A percentile compares a stretch with the other conserved stretches of the same genome.
Evolutionary conservation across 2,329 filamentous ascomycete species (phyloP).

Genomic region (Drechmeria coniospora): DNA sequence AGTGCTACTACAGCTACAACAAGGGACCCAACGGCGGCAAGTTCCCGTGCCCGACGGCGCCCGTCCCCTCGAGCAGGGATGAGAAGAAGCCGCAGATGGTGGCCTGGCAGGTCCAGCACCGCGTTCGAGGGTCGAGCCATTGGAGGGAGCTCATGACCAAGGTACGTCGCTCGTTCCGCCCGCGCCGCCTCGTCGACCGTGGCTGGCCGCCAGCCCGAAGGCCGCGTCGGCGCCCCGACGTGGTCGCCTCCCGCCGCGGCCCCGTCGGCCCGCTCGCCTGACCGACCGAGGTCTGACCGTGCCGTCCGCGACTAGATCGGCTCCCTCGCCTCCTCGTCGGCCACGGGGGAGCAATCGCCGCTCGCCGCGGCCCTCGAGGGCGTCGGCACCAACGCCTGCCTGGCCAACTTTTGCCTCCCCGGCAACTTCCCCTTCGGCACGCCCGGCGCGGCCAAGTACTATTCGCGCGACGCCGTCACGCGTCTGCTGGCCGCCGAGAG

Average conservation of each 20-base stretch:
- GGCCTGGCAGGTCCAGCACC: constrained; percentile 18
- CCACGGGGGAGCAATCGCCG: constrained; percentile 10
- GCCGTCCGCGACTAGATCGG: no score
- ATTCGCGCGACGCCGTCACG: constrained; percentile 14
- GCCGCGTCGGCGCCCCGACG: no score
- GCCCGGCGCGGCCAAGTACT: constrained; percentile 17
- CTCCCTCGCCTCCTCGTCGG: constrained; percentile 7
- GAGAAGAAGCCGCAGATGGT: constrained; percentile 14
- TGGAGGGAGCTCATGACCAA: constrained; percentile 21
- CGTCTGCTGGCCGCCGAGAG: constrained; percentile 14
- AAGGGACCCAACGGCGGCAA: constrained; percentile 20
- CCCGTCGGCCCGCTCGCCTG: no score
- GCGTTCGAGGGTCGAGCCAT: constrained; percentile 19
- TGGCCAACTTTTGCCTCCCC: constrained; percentile 19
- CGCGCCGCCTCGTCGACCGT: no score
- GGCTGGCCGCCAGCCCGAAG: no score
- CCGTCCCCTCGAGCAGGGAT: constrained; percentile 9
- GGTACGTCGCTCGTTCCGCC: constrained; percentile 11
- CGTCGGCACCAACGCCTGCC: constrained; percentile 18
- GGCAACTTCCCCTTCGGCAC: constrained; percentile 24
- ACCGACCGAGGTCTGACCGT: no score
- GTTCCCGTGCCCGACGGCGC: constrained; percentile 16
- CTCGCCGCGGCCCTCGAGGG: constrained; percentile 15
- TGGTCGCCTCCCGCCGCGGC: no score
- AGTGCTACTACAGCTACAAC: constrained; percentile 22